These are phyloP conservation scores for Piloderma croceum DNA, from an alignment of 768 basidiomycete species.

Conservation along the genomic window DNA sequence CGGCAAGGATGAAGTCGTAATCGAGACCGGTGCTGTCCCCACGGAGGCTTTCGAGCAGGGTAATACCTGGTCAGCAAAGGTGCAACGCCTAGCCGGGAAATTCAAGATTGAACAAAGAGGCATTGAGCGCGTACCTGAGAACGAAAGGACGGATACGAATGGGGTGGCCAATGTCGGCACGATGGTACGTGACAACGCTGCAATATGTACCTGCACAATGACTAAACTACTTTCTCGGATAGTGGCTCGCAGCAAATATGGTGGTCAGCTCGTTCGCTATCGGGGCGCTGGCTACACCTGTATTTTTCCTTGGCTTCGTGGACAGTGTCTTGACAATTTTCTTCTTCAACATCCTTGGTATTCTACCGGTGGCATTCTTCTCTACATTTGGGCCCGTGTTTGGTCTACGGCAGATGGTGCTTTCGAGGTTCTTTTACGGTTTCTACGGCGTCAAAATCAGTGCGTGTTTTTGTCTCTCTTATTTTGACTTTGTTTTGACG, in stretches of 20 bases:
- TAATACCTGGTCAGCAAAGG: no score
- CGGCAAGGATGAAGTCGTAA: no score
- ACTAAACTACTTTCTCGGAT: slow-evolving; percentile 8
- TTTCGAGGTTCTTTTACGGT: slow-evolving; percentile 37
- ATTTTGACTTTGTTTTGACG: no score
- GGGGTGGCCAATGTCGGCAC: slow-evolving; percentile 10
- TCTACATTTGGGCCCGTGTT: slow-evolving; percentile 33
- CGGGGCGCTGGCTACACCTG: slow-evolving; percentile 31
- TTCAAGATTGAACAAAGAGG: no score
- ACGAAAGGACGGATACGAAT: slow-evolving; percentile 14
- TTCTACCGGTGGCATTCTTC: slow-evolving; percentile 29
- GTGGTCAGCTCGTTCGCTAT: slow-evolving; percentile 28
- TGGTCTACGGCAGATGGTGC: slow-evolving; percentile 39
- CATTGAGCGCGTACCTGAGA: slow-evolving; percentile 29
- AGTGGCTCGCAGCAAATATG: slow-evolving; percentile 30
- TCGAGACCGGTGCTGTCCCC: no score
- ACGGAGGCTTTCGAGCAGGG: no score
- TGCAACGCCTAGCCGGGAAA: no score
- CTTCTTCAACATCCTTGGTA: slow-evolving; percentile 35
- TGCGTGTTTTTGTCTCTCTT: no score
- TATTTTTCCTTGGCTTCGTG: slow-evolving; percentile 32
- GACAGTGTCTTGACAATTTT: slow-evolving; percentile 34
- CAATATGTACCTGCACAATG: background rate
- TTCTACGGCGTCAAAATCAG: slow-evolving; percentile 17
- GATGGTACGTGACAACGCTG: slow-evolving; percentile 4